These are phyloP conservation scores for Trichoderma virens DNA, from an alignment of 495 filamentous ascomycete species.

Conservation along the genomic window DNA sequence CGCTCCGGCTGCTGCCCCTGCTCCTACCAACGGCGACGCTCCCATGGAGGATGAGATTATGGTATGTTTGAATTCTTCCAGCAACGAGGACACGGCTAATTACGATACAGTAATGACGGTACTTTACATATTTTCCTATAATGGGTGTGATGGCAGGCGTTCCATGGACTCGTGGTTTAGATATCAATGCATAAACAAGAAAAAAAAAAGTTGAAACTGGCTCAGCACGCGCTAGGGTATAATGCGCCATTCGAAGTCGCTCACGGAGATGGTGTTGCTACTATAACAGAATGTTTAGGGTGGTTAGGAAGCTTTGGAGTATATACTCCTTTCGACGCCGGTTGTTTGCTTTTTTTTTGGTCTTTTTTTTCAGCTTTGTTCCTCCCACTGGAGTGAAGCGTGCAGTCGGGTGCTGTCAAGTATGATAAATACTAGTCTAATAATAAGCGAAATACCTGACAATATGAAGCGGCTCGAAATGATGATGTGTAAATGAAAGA, in stretches of 20 bases:
- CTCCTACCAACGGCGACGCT: constrained; percentile 41
- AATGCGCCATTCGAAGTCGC: neutral
- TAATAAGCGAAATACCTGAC: constrained; percentile 1
- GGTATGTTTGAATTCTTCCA: neutral
- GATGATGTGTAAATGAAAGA: too few relatives aligned
- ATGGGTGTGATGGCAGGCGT: neutral
- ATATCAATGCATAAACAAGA: neutral
- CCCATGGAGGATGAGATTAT: constrained; percentile 45
- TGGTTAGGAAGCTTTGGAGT: neutral
- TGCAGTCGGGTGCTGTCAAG: neutral
- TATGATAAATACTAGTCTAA: neutral
- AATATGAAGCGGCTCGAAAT: too few relatives aligned
- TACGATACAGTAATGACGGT: neutral
- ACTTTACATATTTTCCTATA: neutral
- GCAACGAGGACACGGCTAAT: neutral
- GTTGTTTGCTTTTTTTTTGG: neutral
- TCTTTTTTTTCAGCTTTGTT: neutral
- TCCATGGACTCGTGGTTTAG: neutral
- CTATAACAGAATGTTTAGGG: neutral
- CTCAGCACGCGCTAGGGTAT: neutral
- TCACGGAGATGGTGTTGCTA: neutral
- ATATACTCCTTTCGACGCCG: neutral
- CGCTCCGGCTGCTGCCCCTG: constrained; percentile 24
- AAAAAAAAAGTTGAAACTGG: neutral
- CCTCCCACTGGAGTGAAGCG: neutral